Percentiles rank a stretch among this genome's conserved stretches.
These are phyloP conservation scores for Ramalina intermedia DNA, from an alignment of 495 filamentous ascomycete species.

Conservation along the genomic window DNA sequence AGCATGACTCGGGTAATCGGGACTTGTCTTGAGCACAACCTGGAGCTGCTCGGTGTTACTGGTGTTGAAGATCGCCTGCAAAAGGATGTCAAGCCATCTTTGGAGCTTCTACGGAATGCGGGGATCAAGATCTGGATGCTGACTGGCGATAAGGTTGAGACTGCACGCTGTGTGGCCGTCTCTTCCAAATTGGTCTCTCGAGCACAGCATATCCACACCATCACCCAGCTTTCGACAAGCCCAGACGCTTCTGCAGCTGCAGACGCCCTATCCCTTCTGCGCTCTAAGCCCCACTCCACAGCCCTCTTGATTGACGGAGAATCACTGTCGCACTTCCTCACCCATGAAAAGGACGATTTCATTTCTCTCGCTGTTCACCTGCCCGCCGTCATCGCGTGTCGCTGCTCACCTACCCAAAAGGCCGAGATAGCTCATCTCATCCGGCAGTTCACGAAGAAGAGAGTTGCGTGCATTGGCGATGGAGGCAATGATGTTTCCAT, in stretches of 20 bases:
- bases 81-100: conserved; percentile 80
- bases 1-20: conserved; percentile 67
- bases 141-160: conserved; percentile 97
- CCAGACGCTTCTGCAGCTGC: conserved; percentile 45
- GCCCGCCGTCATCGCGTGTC: conserved; percentile 87
- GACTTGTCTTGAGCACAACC: conserved; percentile 70
- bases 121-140: conserved; percentile 99
- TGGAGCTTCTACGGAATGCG: conserved; percentile 90
- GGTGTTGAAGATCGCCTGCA: conserved; percentile 97
- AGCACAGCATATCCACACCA: conserved; percentile 90
- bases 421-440: conserved; percentile 87
- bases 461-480: conserved; percentile 92
- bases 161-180: conserved; percentile 90
- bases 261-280: conserved; percentile 74
- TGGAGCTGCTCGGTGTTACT: conserved; percentile 89
- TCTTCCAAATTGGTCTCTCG: conserved; percentile 86
- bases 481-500: conserved; percentile 98
- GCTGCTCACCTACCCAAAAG: conserved; percentile 95
- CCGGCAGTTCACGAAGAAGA: conserved; percentile 79
- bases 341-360: conserved; percentile 68
- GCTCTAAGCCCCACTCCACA: conserved; percentile 67
- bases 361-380: conserved; percentile 76
- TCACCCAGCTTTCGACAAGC: conserved; percentile 46
- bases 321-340: conserved; percentile 68
- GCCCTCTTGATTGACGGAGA: conserved; percentile 93